Base-by-base conservation (phyloP, 2,329 filamentous ascomycete genomes). In the Xylaria sp. region DNA sequence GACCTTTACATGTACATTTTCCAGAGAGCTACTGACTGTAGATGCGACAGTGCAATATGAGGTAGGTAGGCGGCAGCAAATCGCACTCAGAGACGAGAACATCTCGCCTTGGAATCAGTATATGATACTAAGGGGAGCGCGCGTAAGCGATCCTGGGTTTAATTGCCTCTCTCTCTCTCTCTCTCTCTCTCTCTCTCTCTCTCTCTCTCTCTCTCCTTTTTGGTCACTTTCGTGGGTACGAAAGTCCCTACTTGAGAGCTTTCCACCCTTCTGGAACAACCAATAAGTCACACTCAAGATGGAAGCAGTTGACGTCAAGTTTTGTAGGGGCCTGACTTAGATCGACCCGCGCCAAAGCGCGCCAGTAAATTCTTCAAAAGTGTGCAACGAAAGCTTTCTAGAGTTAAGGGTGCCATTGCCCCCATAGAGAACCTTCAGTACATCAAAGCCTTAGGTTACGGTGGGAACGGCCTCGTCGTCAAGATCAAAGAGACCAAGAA, bases 401-500 rank as follows among this genome's bases (percentile, higher is more conserved):
- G 8, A 4, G 6, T 7, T 34, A 28, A 45, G 12, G 5, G 1
- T 32, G 5, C 46, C 25, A 25, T 61, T 41, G 20, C 1, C 15
- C 2, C 4, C 2, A 0, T 7, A 10, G 48, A 23, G 1, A 5
- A 28, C 30, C 32, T 46, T 2, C 3, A 41, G n/a, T 61, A 57
- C 18, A 4, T 46, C 10, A 43, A 13, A 15, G 7, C 23, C 28
- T 45, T 66, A 18, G 64, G 64, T 9, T 60, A 15, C 32, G 61
- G 66, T n/a, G 66, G 62, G 1, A 55, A 46, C 20, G 57, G 66
- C 2, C 8, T 66, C 55, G 58, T 53, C n/a, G 7, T 68, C 3
- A 50, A n/a, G 6, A 60, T 36, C 32, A 39, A 8, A 20, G n/a
- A 52, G 34, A 7, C 36, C 1, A 8, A 4, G 1, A 28, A 15